Evolutionary conservation across 2,329 filamentous ascomycete genomes (phyloP), one percentile per base, ranked within the genome.

Genomic region (Mariannaea elegans): DNA sequence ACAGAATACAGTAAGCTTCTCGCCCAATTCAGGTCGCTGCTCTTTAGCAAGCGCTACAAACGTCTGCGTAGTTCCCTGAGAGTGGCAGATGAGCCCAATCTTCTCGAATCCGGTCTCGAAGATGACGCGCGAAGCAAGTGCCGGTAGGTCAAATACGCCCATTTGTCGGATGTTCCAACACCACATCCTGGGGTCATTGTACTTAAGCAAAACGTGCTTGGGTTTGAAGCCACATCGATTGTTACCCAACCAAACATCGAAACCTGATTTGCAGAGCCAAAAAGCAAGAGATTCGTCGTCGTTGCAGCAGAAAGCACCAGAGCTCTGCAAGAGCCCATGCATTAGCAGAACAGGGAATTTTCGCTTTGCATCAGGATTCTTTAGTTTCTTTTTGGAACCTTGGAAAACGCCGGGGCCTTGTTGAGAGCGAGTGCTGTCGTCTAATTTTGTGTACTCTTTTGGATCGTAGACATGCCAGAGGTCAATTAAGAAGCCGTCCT

Each of bases 121-220:
- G 2, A 97, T 82, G 1, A 97, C 92, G 6, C 92, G 87, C 0
- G 90, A 92, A 1, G 91, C 85, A 31, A 97, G 82, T 0, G 94
- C 93, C 0, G 94, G 85, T 3, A 98, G 83, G 72, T 98, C 94
- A 72, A 96, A 87, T 1, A 94, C 89, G 3, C 93, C 94, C 91
- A 97, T 96, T 71, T 97, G 92, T 0, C 92, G 87, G 55, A 97
- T 96, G 66, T 97, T 97, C 94, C 94, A 98, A 38, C 89, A 88
- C 94, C 94, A 97, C 92, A 97, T 96, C 27, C 93, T 86, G 2
- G 94, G 94, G 71, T 98, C 94, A 3, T 80, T 80, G 65, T 90
- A 88, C 2, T 86, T 77, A 36, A 97, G 84, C 19, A 89, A 77
- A 2, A 83, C 85, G 72, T 98, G 94, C 64, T 88, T 85, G 0